These are phyloP conservation scores for Pythium aristosporum DNA, from an alignment of 352 stramenopile genomes.

Conservation along the genomic window DNA sequence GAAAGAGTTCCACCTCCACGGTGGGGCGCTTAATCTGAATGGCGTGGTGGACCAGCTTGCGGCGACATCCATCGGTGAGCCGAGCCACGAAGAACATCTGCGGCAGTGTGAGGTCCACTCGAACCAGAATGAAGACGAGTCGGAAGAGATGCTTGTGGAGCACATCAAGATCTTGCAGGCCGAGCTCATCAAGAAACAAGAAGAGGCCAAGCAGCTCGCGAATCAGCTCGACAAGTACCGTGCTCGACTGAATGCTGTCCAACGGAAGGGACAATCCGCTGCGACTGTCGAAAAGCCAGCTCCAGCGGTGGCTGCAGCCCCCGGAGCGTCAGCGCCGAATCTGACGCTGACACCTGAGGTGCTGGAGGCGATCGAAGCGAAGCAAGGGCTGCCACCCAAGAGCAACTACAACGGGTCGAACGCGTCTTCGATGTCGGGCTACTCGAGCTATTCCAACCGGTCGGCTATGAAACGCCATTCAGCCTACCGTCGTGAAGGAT, in stretches of 20 bases:
- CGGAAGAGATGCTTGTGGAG: constrained; percentile 55
- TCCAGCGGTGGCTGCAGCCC: not conserved
- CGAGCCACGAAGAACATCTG: constrained; percentile 22
- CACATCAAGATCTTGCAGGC: constrained; percentile 71
- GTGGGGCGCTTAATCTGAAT: constrained; percentile 14
- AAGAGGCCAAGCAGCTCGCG: constrained; percentile 40
- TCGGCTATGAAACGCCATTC: constrained; percentile 19
- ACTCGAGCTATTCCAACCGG: constrained; percentile 34
- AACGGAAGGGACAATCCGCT: constrained; percentile 6
- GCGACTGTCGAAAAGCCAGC: not conserved
- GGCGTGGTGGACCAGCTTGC: constrained; percentile 9
- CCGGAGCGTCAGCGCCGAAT: constrained; percentile 7
- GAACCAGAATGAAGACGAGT: constrained; percentile 63
- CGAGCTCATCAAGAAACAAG: constrained; percentile 68
- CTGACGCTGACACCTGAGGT: constrained; percentile 31
- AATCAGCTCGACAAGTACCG: constrained; percentile 28
- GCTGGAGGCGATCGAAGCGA: constrained; percentile 29
- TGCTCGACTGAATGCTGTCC: constrained; percentile 12
- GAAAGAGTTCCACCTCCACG: constrained; percentile 25
- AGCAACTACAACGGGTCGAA: constrained; percentile 32
- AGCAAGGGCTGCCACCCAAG: constrained; percentile 28
- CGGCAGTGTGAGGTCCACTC: constrained; percentile 33
- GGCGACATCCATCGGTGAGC: constrained; percentile 18
- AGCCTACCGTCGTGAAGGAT: constrained; percentile 26
- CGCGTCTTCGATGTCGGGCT: constrained; percentile 33